These are phyloP conservation scores for Arxiozyma slooffiae DNA, from an alignment of 1,139 yeast genomes.

Conservation along the genomic window DNA sequence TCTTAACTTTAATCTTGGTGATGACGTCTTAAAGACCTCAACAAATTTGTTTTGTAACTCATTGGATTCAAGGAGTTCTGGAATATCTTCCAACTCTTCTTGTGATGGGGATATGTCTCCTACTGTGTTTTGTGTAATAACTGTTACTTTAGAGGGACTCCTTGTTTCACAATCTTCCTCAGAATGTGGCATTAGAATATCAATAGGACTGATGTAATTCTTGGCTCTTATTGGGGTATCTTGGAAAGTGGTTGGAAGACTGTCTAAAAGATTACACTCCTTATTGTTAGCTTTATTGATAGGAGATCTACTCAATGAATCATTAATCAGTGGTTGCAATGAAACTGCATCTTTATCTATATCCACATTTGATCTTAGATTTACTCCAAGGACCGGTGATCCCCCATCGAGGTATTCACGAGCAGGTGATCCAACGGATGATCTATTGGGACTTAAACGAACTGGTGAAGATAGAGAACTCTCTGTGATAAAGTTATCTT, in stretches of 20 bases:
- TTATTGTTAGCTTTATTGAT: background rate
- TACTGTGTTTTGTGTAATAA: constrained; percentile 4
- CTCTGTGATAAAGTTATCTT: constrained; percentile 1
- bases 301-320: background rate
- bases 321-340: background rate
- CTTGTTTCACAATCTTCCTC: background rate
- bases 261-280: background rate
- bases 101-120: constrained; percentile 1
- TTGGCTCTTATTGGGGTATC: constrained; percentile 3
- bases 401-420: background rate
- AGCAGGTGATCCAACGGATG: constrained; percentile 1
- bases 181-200: constrained; percentile 1
- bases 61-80: background rate
- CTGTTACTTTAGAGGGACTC: background rate
- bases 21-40: background rate
- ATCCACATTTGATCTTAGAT: background rate
- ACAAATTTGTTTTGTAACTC: background rate
- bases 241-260: background rate
- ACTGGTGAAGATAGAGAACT: constrained; percentile 4
- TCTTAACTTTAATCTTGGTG: background rate
- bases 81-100: background rate
- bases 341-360: constrained; percentile 1
- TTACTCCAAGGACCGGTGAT: constrained; percentile 2
- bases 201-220: background rate
- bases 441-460: background rate